These are phyloP conservation scores for Russula sp. DNA, from an alignment of 768 basidiomycete species.

Conservation along the genomic window DNA sequence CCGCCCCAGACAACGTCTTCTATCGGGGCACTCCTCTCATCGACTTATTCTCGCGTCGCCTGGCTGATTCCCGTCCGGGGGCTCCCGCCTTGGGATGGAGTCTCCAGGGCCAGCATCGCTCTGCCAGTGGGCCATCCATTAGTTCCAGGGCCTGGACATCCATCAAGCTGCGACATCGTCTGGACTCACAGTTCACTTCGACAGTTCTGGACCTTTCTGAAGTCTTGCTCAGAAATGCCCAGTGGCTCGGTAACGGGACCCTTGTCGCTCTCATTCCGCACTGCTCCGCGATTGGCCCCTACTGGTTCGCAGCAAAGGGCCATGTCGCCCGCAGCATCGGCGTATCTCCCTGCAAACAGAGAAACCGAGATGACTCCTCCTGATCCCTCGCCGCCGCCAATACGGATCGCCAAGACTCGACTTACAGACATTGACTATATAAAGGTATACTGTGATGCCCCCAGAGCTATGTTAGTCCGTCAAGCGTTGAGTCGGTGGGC, in stretches of 20 bases:
- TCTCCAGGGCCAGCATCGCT: background rate
- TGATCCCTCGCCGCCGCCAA: background rate
- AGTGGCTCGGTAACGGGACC: slow-evolving; percentile 3
- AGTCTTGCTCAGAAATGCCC: slow-evolving; percentile 1
- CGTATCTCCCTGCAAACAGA: background rate
- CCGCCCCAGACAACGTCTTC: slow-evolving; percentile 10
- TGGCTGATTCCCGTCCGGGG: slow-evolving; percentile 21
- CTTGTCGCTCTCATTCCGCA: slow-evolving; percentile 16
- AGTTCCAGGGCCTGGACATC: background rate
- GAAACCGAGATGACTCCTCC: slow-evolving; percentile 4
- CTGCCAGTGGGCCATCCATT: background rate
- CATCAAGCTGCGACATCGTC: background rate
- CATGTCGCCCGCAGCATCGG: background rate
- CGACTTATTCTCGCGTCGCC: slow-evolving; percentile 13
- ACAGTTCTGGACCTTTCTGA: slow-evolving; percentile 17
- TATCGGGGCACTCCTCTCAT: slow-evolving; percentile 4
- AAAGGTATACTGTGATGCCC: slow-evolving; percentile 18
- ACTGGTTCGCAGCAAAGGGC: background rate
- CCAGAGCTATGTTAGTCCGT: slow-evolving; percentile 14
- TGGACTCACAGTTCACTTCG: slow-evolving; percentile 15
- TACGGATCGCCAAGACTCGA: background rate
- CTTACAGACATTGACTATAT: slow-evolving; percentile 15
- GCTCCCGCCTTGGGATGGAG: slow-evolving; percentile 7
- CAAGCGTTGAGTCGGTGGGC: slow-evolving; percentile 5
- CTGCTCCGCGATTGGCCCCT: background rate